These are phyloP conservation scores for Globisporangium carolinianum DNA, from an alignment of 352 stramenopile species.

Conservation along the genomic window DNA sequence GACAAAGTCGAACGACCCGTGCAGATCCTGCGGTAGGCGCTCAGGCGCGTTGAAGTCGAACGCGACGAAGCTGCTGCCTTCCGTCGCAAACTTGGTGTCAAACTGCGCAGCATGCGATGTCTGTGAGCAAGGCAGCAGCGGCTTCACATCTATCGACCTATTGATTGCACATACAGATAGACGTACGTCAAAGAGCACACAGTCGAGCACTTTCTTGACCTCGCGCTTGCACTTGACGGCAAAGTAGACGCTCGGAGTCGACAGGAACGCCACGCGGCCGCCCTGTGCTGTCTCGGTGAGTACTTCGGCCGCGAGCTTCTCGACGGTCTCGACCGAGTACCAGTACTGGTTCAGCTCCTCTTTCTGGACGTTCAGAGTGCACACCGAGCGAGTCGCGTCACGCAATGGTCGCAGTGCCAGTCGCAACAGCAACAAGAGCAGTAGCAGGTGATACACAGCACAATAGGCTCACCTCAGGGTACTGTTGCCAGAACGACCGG, in stretches of 20 bases:
- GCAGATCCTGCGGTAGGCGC: conserved; percentile 43
- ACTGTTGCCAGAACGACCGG: conserved; percentile 61
- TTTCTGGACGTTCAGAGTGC: conserved; percentile 53
- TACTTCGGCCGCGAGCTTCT: conserved; percentile 59
- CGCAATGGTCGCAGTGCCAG: no score
- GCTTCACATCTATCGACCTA: no score
- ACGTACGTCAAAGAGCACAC: conserved; percentile 88
- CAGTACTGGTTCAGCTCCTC: conserved; percentile 96
- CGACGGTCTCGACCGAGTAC: conserved; percentile 88
- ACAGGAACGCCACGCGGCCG: conserved; percentile 87
- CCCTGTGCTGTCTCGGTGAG: conserved; percentile 35
- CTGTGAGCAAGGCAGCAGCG: background rate
- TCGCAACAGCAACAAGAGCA: background rate
- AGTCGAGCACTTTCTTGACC: conserved; percentile 25
- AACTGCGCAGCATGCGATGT: conserved; percentile 34
- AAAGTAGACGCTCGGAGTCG: conserved; percentile 92
- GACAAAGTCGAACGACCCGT: conserved; percentile 84
- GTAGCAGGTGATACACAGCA: no score
- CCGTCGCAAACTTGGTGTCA: conserved; percentile 72
- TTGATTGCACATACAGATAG: background rate
- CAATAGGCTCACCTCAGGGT: conserved; percentile 36
- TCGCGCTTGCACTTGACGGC: conserved; percentile 48
- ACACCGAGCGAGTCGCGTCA: background rate
- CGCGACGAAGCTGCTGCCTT: conserved; percentile 59
- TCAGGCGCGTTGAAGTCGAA: conserved; percentile 90